Evolutionary conservation across 1,284 basidiomycete genomes (phyloP), one percentile per base, ranked within the genome.

Genomic region (Flammula alnicola): DNA sequence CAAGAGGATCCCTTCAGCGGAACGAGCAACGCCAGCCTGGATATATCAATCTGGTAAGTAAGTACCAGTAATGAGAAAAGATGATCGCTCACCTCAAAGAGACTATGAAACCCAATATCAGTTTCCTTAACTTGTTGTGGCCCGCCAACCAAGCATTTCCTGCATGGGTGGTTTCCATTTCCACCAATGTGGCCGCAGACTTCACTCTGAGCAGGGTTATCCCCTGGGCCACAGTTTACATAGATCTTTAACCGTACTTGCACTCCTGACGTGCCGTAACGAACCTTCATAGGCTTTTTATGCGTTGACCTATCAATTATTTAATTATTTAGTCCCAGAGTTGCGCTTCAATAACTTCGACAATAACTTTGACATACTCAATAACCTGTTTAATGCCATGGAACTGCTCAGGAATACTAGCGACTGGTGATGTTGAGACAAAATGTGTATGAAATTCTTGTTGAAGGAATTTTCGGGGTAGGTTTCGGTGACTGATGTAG

Each of bases 201-300:
- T 50, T 73, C 70, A 39, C 63, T 64, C 44, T 73, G 72, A 37
- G 62, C 49, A 6, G 71, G 72, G 38, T 75, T 74, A 47, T 74
- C 72, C 0, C 62, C 64, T 10, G 66, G 63, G 0, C 55, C 59
- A 39, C 59, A 61, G 45, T 65, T 60, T 6, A 53, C 41, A 14
- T 55, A 45, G 5, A 69, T 40, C 27, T 52, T 61, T 39, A 62
- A 57, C 27, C 51, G 36, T 8, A 57, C 54, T 29, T 56, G 49
- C 22, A 45, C 4, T 4, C 53, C 57, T 11, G 54, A 57, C 0
- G 11, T 17, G 3, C 52, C 57, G 47, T 65, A 49, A 22, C 36
- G 56, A 11, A 65, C 63, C 33, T 57, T 55, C 3, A 68, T 37
- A 7, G 67, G 66, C 23, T 63, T 49, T 1, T 14, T 38, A 45